Evolutionary conservation across 306 rosid species (phyloP), one percentile per base, ranked within the genome.

Genomic region (Cyamopsis tetragonoloba): DNA sequence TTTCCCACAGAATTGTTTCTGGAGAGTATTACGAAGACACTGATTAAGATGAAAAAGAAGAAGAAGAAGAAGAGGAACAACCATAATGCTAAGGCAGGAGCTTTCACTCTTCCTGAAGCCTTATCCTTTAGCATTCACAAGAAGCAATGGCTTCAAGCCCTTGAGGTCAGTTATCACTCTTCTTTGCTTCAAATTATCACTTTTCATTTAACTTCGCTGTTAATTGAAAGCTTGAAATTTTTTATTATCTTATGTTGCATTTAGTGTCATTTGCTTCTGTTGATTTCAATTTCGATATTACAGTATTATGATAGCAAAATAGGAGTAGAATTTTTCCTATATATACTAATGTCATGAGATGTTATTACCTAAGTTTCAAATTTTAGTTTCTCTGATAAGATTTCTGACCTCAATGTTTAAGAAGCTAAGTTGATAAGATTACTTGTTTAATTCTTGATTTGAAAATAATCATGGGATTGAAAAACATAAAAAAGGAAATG

Each of bases 101-200:
- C 44, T 58, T 80, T 54, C 77, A 79, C 91, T 67, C 89, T 91
- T 76, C 78, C 97, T 3, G 95, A 91, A 75, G 62, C 85, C 82
- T 73, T 91, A 50, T 79, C 83, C 2, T 79, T 79, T 17, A 58
- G 46, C 49, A 80, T 91, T 68, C 64, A 79, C 7, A 86, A 84
- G 57, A 91, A 84, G 71, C 81, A 81, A 14, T 91, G 97, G 97
- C 69, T 70, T 59, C 83, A 76, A 77, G 88, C 92, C 24, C 87
- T 91, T 44, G 73, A 91, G 97, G 97, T 89, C 34, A 19, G 13
- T 47, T 37, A 22, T 37, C 28, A 53, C 53, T 14, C 32, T 5
- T 28, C 10, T 24, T 2, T 49, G 7, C 44, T 62, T 44, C n/a
- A 34, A 42, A 54, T 55, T 7, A 2, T 42, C n/a, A 8, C 6